A percentile compares a stretch with the other conserved stretches of the same genome.
Conservation (phyloP, 2,329 filamentous ascomycete genomes). For the Paraphaeosphaeria sporulosa region DNA sequence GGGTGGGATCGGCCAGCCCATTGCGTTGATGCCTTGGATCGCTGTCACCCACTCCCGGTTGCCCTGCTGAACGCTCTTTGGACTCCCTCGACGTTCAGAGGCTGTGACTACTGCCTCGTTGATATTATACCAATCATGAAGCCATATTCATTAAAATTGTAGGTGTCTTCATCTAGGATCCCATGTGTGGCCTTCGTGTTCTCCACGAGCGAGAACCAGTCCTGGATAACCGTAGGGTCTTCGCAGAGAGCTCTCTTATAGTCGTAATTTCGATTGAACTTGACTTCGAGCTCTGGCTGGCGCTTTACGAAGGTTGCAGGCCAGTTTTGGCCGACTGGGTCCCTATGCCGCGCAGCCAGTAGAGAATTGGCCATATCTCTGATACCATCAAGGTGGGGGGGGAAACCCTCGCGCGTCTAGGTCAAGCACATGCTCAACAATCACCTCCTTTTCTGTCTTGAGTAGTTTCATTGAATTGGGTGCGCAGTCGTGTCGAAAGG, state of each 20-base stretch:
- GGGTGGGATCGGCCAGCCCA: conserved; percentile 14
- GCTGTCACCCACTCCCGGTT: conserved; percentile 17
- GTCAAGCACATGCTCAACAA: conserved; percentile 22
- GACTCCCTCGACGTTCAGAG: too few species aligned
- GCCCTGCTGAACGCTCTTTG: background rate
- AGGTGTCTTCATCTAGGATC: conserved; percentile 11
- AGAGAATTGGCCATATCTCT: conserved; percentile 23
- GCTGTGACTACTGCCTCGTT: too few species aligned
- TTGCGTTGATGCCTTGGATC: conserved; percentile 17
- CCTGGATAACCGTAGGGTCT: conserved; percentile 13
- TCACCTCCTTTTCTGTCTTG: conserved; percentile 17
- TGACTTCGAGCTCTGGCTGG: conserved; percentile 20
- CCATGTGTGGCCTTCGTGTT: conserved; percentile 13
- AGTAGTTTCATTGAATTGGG: conserved; percentile 16
- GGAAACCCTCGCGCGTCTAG: too few species aligned
- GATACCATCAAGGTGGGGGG: conserved; percentile 9
- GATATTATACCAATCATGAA: too few species aligned
- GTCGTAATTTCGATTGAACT: conserved; percentile 4
- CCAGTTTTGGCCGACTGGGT: conserved; percentile 20
- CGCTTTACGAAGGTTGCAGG: conserved; percentile 19
- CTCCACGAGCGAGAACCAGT: conserved; percentile 8
- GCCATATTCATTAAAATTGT: conserved; percentile 3
- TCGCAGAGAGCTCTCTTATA: background rate
- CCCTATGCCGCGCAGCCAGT: conserved; percentile 6
- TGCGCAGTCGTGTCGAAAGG: conserved; percentile 3